Conservation (phyloP, 768 basidiomycete species). For the Paxillus rubicundulus region DNA sequence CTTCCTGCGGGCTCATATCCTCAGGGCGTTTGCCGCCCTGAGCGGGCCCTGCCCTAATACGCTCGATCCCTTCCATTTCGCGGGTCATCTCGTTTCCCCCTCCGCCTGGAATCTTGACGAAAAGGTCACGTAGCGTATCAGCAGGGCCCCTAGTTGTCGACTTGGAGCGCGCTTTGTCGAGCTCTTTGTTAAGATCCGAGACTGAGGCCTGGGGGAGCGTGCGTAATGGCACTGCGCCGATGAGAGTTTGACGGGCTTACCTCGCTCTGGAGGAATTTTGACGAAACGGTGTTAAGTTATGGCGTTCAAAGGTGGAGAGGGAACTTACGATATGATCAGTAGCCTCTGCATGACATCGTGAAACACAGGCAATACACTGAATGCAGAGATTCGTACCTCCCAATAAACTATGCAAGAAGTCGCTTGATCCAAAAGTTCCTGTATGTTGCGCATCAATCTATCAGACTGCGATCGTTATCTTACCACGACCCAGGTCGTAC, state of each 20-base stretch:
- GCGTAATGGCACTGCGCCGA: slow-evolving; percentile 5
- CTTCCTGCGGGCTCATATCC: slow-evolving; percentile 85
- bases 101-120: slow-evolving; percentile 63
- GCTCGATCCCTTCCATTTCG: slow-evolving; percentile 72
- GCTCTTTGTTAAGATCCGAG: slow-evolving; percentile 76
- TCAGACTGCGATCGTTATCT: neutral
- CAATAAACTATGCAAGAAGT: slow-evolving; percentile 75
- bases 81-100: slow-evolving; percentile 61
- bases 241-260: slow-evolving; percentile 1
- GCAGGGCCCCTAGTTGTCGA: slow-evolving; percentile 37
- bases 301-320: neutral
- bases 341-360: slow-evolving; percentile 43
- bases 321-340: slow-evolving; percentile 56
- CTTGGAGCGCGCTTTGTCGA: slow-evolving; percentile 66
- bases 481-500: slow-evolving; percentile 20
- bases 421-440: slow-evolving; percentile 75
- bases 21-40: slow-evolving; percentile 67
- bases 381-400: slow-evolving; percentile 49
- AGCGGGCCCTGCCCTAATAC: slow-evolving; percentile 58
- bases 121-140: slow-evolving; percentile 55
- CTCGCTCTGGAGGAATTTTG: slow-evolving; percentile 27
- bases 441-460: neutral
- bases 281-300: neutral
- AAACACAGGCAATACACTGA: neutral
- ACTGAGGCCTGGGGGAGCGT: slow-evolving; percentile 65